Evolutionary conservation across 2,329 filamentous ascomycete genomes (phyloP), one percentile per base, ranked within the genome.

Genomic region (Hymenoscyphus occultus): DNA sequence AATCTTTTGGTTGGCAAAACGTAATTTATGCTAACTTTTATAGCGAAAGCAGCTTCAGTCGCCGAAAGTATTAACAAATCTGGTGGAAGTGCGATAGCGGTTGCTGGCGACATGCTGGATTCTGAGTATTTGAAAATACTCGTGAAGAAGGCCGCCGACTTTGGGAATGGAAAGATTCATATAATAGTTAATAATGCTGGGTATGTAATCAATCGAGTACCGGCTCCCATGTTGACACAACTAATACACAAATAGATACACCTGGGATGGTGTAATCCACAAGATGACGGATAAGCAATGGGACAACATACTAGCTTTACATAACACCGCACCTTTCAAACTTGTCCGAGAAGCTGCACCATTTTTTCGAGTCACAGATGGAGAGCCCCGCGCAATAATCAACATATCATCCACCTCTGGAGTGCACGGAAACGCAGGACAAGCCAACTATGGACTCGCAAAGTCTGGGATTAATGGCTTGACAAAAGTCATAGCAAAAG

Each of bases 271-370:
- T 6, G 92, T 96, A 48, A 92, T 96, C 70, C 91, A 96, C 82
- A 96, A 95, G 83, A 94, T 92, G 82, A 90, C 88, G 16, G 91
- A 96, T 81, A 91, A 91, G 80, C 92, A 96, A 82, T 96, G 91
- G 91, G 90, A 95, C 68, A 93, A 90, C 60, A 96, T 97, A 76
- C 80, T 96, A 39, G 86, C 89, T 28, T 83, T 96, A 59, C 93
- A 96, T 82, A 88, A 85, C 75, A 95, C 91, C 13, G 92, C 90
- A 1, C 93, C 93, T 12, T 96, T 97, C 83, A 89, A 89, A 76
- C 87, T 96, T 62, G 81, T 95, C 67, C 86, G 92, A 63, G 88
- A 88, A 57, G 91, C 91, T 0, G 90, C 91, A 0, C 91, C 91
- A 28, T 96, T 91, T 78, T 96, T 97, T 82, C 88, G 93, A 51